These are phyloP conservation scores for Collybiopsis luxurians DNA, from an alignment of 768 basidiomycete species.

Conservation along the genomic window DNA sequence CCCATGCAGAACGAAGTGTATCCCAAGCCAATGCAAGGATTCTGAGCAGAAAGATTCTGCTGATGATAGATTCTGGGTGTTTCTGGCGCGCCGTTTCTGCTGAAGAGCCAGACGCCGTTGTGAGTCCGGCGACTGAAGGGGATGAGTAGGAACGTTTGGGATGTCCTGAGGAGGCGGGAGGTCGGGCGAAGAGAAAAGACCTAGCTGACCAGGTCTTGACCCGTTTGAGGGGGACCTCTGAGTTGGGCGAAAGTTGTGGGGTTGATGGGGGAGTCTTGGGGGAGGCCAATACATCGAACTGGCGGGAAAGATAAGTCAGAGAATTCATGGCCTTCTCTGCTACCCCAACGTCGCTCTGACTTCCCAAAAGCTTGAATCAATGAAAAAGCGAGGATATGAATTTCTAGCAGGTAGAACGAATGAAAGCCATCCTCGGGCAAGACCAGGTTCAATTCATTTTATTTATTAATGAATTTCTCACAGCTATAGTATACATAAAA, in stretches of 20 bases:
- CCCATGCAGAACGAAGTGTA: conserved; percentile 60
- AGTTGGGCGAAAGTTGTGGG: conserved; percentile 25
- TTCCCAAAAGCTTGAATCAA: neutral
- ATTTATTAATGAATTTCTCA: neutral
- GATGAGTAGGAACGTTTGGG: conserved; percentile 65
- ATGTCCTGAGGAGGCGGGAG: conserved; percentile 24
- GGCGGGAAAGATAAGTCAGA: conserved; percentile 75
- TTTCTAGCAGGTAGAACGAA: neutral
- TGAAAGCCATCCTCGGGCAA: neutral
- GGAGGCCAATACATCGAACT: conserved; percentile 73
- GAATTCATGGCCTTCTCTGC: conserved; percentile 63
- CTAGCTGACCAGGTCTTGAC: conserved; percentile 57
- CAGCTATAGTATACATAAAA: neutral
- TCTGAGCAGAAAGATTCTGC: conserved; percentile 69
- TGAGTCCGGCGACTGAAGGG: conserved; percentile 34
- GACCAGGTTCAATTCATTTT: neutral
- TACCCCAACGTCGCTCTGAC: neutral
- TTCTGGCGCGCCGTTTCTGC: conserved; percentile 29
- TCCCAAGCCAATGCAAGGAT: conserved; percentile 70
- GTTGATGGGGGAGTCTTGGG: conserved; percentile 59
- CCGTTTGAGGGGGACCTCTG: conserved; percentile 32
- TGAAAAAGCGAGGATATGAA: no score
- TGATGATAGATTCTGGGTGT: conserved; percentile 41
- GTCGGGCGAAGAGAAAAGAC: conserved; percentile 44
- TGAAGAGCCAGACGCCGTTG: conserved; percentile 22